phyloP scores from a whole-genome alignment of 495 filamentous ascomycete species.

The Penicillium flavigenum region DNA sequence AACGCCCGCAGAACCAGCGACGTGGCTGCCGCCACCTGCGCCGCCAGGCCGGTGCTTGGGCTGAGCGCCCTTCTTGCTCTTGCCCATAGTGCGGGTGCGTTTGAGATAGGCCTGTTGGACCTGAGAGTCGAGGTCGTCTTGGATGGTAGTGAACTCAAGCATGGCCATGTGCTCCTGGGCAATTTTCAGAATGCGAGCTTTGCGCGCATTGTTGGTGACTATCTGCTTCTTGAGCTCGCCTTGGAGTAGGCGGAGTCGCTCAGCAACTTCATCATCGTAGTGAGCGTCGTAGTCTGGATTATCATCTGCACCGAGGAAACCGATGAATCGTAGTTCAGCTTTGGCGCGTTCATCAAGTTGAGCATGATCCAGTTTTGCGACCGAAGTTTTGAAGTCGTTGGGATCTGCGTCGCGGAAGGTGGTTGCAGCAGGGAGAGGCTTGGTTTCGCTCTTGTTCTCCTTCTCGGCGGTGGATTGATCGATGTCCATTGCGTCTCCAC shows the following conservation, averaged over 20 bases:
- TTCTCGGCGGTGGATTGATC: conserved; percentile 43
- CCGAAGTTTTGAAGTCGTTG: conserved; percentile 55
- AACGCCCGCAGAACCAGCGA: conserved; percentile 48
- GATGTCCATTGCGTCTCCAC: conserved; percentile 56
- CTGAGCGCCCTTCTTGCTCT: conserved; percentile 74
- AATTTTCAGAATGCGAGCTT: conserved; percentile 78
- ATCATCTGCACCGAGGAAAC: conserved; percentile 72
- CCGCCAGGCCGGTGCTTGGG: conserved; percentile 71
- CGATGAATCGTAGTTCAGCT: conserved; percentile 89
- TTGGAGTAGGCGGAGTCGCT: conserved; percentile 82
- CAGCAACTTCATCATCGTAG: conserved; percentile 91
- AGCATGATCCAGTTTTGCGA: conserved; percentile 71
- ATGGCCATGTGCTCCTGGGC: conserved; percentile 88
- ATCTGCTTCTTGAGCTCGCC: conserved; percentile 74
- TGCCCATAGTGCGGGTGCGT: conserved; percentile 90
- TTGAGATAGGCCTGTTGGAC: conserved; percentile 95
- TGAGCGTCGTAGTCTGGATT: conserved; percentile 80
- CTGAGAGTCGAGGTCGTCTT: conserved; percentile 93
- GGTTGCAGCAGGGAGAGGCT: conserved; percentile 65
- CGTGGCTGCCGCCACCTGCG: conserved; percentile 54
- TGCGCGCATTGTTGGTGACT: conserved; percentile 84
- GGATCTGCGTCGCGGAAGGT: conserved; percentile 70
- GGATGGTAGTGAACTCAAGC: conserved; percentile 94
- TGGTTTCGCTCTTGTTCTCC: conserved; percentile 46
- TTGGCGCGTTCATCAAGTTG: conserved; percentile 87